phyloP scores from a whole-genome alignment of 768 basidiomycete genomes.

The Amyloporia xantha region DNA sequence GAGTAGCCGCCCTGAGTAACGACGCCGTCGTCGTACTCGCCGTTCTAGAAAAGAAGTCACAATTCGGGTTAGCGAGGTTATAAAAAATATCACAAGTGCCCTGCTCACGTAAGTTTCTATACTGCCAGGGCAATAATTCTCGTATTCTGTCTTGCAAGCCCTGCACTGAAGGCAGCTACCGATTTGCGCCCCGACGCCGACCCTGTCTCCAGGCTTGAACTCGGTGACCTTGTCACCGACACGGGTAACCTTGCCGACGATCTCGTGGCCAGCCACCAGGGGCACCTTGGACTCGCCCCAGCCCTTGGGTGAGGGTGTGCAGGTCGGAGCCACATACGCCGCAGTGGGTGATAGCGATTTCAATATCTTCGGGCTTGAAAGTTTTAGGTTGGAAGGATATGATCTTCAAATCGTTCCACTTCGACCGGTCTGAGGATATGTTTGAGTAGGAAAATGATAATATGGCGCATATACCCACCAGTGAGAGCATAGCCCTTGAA shows the following conservation, averaged over 20 bases:
- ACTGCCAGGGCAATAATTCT: slow-evolving; percentile 49
- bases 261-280: slow-evolving; percentile 39
- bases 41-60: slow-evolving; percentile 18
- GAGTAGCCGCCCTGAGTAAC: slow-evolving; percentile 41
- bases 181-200: slow-evolving; percentile 46
- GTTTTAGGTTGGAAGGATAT: slow-evolving; percentile 47
- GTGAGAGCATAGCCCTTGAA: slow-evolving; percentile 24
- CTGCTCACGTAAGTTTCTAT: slow-evolving; percentile 31
- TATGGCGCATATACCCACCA: slow-evolving; percentile 3
- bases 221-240: slow-evolving; percentile 49
- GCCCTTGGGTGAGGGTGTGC: slow-evolving; percentile 36
- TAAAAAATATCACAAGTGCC: neutral
- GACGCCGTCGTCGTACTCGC: slow-evolving; percentile 34
- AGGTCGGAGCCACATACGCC: slow-evolving; percentile 49
- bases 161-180: slow-evolving; percentile 44
- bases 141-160: slow-evolving; percentile 43
- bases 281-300: slow-evolving; percentile 27
- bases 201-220: slow-evolving; percentile 46
- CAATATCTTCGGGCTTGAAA: slow-evolving; percentile 47
- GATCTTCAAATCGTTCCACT: slow-evolving; percentile 36
- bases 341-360: slow-evolving; percentile 45
- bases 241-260: slow-evolving; percentile 44
- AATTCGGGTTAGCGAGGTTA: neutral
- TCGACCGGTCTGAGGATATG: slow-evolving; percentile 13
- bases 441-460: neutral